Conservation (phyloP, 2,329 filamentous ascomycete genomes). For the Fusarium redolens region DNA sequence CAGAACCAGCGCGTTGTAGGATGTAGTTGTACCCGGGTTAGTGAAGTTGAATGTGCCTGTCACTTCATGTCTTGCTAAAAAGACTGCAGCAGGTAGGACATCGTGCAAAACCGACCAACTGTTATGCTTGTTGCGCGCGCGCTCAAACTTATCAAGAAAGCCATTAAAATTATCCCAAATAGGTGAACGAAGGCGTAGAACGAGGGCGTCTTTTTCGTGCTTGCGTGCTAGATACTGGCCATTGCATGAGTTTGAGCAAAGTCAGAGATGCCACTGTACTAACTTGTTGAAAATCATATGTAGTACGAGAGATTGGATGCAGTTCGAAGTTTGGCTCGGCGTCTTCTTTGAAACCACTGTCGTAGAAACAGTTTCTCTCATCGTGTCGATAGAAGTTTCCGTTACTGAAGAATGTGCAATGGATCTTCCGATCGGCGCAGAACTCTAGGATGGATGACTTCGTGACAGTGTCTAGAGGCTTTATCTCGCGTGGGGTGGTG, state of each 20-base stretch:
- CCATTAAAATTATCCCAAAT: constrained; percentile 66
- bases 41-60: constrained; percentile 77
- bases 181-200: constrained; percentile 75
- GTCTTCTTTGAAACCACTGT: not conserved
- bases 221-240: constrained; percentile 64
- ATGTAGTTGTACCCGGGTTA: constrained; percentile 71
- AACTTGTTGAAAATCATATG: constrained; percentile 70
- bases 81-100: constrained; percentile 69
- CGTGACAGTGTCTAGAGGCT: constrained; percentile 72
- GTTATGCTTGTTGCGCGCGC: constrained; percentile 52
- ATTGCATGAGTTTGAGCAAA: not conserved
- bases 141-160: constrained; percentile 71
- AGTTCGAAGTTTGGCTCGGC: not conserved
- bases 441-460: constrained; percentile 72
- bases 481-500: constrained; percentile 66
- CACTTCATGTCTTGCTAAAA: constrained; percentile 70
- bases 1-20: not conserved
- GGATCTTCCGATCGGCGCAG: constrained; percentile 68
- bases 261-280: not conserved
- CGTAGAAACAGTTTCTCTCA: constrained; percentile 60
- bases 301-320: constrained; percentile 61
- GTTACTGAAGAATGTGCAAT: constrained; percentile 74
- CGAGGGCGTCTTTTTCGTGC: constrained; percentile 69
- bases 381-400: constrained; percentile 76
- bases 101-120: constrained; percentile 74